These are phyloP conservation scores for Galerina sulciceps DNA, from an alignment of 768 basidiomycete genomes.

Conservation along the genomic window DNA sequence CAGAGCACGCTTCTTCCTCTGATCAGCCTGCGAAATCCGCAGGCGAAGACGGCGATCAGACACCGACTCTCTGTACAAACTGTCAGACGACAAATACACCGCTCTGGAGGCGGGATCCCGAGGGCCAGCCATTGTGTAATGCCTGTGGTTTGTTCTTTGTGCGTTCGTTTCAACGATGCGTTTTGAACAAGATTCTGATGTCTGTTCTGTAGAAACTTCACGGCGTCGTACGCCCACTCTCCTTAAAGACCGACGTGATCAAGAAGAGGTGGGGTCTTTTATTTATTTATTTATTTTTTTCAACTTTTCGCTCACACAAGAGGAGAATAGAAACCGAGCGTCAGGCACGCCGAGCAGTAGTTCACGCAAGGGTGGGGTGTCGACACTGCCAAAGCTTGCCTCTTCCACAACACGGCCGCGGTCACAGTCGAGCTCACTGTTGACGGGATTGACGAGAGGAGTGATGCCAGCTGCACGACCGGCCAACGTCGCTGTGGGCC, in stretches of 20 bases:
- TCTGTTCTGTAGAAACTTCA: constrained; percentile 78
- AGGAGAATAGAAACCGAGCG: constrained; percentile 68
- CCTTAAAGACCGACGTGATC: constrained; percentile 96
- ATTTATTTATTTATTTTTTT: background rate
- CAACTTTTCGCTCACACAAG: too few relatives aligned
- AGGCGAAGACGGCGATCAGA: constrained; percentile 68
- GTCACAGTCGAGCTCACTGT: constrained; percentile 66
- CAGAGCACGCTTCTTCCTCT: constrained; percentile 52
- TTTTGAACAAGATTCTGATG: background rate
- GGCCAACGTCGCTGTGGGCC: constrained; percentile 32
- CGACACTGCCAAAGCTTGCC: constrained; percentile 73
- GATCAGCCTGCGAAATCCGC: constrained; percentile 18
- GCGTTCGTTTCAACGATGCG: background rate
- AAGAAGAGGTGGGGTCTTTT: constrained; percentile 77
- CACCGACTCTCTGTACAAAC: constrained; percentile 89
- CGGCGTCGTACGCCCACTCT: constrained; percentile 91
- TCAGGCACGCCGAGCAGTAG: constrained; percentile 72
- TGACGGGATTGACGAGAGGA: constrained; percentile 48
- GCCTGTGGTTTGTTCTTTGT: constrained; percentile 26
- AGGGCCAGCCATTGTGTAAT: constrained; percentile 90
- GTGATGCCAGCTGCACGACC: constrained; percentile 33
- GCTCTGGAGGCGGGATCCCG: constrained; percentile 90
- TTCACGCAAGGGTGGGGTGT: constrained; percentile 66
- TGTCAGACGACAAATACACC: constrained; percentile 96
- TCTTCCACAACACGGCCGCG: constrained; percentile 75